These are phyloP conservation scores for Tylopilus sp. DNA, from an alignment of 768 basidiomycete species.

Conservation along the genomic window DNA sequence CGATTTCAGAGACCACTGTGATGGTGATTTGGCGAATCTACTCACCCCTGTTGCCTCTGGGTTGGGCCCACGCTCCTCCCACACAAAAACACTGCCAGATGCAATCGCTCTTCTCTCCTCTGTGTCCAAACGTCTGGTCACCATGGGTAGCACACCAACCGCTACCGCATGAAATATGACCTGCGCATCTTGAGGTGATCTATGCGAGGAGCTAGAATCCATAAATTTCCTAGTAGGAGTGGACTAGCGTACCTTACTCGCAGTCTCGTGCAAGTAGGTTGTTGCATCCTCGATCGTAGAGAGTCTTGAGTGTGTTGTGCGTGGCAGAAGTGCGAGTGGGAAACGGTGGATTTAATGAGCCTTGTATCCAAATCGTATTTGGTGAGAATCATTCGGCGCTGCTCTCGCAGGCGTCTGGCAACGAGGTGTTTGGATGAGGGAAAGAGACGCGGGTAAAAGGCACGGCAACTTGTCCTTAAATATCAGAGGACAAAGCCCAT, in stretches of 20 bases:
- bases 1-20: constrained; percentile 5
- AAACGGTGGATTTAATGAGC: constrained; percentile 29
- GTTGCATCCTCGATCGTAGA: constrained; percentile 47
- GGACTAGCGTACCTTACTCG: constrained; percentile 41
- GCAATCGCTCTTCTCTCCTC: constrained; percentile 68
- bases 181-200: constrained; percentile 64
- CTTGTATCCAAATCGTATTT: constrained; percentile 18
- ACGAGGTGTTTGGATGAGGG: constrained; percentile 3
- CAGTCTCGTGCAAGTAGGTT: constrained; percentile 62
- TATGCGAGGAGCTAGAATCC: constrained; percentile 9
- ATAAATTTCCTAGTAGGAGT: background rate
- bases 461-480: constrained; percentile 28
- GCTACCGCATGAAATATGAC: constrained; percentile 73
- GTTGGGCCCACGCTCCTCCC: constrained; percentile 76
- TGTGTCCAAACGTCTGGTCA: constrained; percentile 67
- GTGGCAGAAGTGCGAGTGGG: constrained; percentile 21
- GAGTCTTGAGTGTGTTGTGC: constrained; percentile 7
- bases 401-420: constrained; percentile 19
- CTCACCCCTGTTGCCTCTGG: constrained; percentile 64
- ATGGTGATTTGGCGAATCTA: constrained; percentile 9
- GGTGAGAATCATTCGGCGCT: constrained; percentile 27
- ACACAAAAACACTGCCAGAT: constrained; percentile 77
- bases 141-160: constrained; percentile 56
- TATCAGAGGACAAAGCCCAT: constrained; percentile 17
- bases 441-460: constrained; percentile 10